Percentiles rank a stretch among this genome's conserved stretches.
These are phyloP conservation scores for Zoysia matrella DNA, from an alignment of 202 grass and related monocot species.

Conservation along the genomic window DNA sequence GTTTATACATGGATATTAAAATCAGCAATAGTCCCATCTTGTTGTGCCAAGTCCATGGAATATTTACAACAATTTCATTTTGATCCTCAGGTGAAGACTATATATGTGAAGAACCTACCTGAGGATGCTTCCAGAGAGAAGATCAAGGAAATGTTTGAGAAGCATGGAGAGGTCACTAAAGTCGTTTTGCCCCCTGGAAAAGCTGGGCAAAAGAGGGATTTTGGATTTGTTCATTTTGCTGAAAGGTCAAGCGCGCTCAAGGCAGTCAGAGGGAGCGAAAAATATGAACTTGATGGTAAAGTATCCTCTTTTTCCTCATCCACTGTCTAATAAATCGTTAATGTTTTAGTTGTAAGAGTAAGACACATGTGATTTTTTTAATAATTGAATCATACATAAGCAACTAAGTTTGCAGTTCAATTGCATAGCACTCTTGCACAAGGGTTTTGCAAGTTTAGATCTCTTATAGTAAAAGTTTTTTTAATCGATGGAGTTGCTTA, in stretches of 20 bases:
- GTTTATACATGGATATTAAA: not conserved
- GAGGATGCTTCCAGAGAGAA: constrained; percentile 83
- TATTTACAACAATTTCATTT: not conserved
- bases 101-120: constrained; percentile 96
- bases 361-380: not conserved
- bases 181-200: constrained; percentile 87
- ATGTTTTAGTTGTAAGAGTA: not conserved
- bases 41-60: not conserved
- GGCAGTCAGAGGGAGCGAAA: constrained; percentile 84
- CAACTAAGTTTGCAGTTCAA: not conserved
- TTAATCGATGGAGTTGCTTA: not conserved
- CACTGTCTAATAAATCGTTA: not conserved
- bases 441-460: not conserved
- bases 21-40: not conserved
- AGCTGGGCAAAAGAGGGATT: constrained; percentile 89
- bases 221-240: constrained; percentile 95
- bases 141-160: constrained; percentile 91
- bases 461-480: not conserved
- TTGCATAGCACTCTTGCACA: not conserved
- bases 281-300: constrained; percentile 93
- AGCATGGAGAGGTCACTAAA: constrained; percentile 86
- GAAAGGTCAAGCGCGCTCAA: constrained; percentile 95
- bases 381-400: not conserved
- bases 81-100: constrained; percentile 77
- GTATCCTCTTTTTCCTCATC: not conserved